These are phyloP conservation scores for Eremomyces bilateralis DNA, from an alignment of 495 filamentous ascomycete species.

Conservation along the genomic window DNA sequence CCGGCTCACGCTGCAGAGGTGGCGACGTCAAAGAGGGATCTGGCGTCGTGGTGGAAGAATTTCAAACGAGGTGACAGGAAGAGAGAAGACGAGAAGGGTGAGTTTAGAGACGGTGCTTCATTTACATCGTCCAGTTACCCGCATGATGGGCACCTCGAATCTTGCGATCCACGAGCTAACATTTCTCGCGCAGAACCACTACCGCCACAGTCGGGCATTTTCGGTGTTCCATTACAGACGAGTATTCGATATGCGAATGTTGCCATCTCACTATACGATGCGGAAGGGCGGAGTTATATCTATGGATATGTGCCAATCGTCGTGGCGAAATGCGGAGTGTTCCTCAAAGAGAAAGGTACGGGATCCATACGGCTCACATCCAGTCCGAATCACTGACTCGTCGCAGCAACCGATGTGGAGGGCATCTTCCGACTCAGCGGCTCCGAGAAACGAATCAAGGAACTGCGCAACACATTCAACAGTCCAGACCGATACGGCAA, in stretches of 20 bases:
- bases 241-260: conserved; percentile 98
- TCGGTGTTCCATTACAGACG: conserved; percentile 78
- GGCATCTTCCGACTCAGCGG: conserved; percentile 94
- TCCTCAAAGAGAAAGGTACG: conserved; percentile 92
- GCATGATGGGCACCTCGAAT: neutral
- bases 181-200: neutral
- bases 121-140: neutral
- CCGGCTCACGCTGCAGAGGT: neutral
- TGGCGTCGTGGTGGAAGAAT: conserved; percentile 80
- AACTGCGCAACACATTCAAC: conserved; percentile 76
- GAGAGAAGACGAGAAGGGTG: conserved; percentile 64
- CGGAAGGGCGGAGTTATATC: conserved; percentile 79
- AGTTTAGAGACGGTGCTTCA: conserved; percentile 2
- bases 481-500: conserved; percentile 94
- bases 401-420: conserved; percentile 75
- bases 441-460: conserved; percentile 95
- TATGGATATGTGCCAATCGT: conserved; percentile 99
- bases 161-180: neutral
- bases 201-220: conserved; percentile 38
- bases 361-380: conserved; percentile 2
- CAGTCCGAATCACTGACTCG: neutral
- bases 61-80: conserved; percentile 50
- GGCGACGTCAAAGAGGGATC: conserved; percentile 26
- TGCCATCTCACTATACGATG: conserved; percentile 85
- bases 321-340: conserved; percentile 95